Base-by-base conservation (phyloP, 257 asterid genomes). In the Capsicum rhomboideum region DNA sequence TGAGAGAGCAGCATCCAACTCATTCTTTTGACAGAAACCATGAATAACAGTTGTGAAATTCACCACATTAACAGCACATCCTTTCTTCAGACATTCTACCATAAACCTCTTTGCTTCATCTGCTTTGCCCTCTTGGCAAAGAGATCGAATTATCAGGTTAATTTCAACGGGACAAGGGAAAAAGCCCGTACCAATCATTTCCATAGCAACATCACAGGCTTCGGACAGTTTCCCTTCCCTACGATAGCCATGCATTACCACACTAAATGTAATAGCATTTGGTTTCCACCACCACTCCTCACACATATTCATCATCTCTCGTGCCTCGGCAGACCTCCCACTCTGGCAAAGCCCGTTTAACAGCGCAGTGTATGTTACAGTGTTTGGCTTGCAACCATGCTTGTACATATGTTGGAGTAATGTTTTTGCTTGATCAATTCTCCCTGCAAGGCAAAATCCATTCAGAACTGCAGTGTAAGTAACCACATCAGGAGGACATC, bases 231-330 rank as follows among this genome's bases (percentile, higher is more conserved):
- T 93, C n/a, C 94, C 92, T 89, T 96, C 99, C 68, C 97, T 89
- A 56, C 98, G 98, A 92, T 92, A 92, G 40, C 98, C 99, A 82
- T 93, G 98, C 91, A 96, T 89, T 77, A 96, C 83, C 56, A 89
- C 98, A 79, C 99, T 87, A 85, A 93, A 94, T 7, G 99, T 94
- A 84, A 96, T 90, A 16, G 93, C 86, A 90, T 96, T 94, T 1
- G 99, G 99, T 6, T 84, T 85, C 99, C 99, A 96, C 97, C 95
- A 92, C 34, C 92, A 97, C 29, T 88, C 91, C 85, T 91, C 97
- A 58, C 97, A 92, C 87, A 75, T 84, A 82, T 87, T 88, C 98
- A 96, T 86, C 94, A 94, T 91, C 90, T 94, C 98, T 85, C 94
- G 88, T 12, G 98, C 98, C 86, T 96, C 97, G 1, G 83, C 85